Base-by-base conservation (phyloP, 768 basidiomycete species). In the Leccinum subgranulosum region DNA sequence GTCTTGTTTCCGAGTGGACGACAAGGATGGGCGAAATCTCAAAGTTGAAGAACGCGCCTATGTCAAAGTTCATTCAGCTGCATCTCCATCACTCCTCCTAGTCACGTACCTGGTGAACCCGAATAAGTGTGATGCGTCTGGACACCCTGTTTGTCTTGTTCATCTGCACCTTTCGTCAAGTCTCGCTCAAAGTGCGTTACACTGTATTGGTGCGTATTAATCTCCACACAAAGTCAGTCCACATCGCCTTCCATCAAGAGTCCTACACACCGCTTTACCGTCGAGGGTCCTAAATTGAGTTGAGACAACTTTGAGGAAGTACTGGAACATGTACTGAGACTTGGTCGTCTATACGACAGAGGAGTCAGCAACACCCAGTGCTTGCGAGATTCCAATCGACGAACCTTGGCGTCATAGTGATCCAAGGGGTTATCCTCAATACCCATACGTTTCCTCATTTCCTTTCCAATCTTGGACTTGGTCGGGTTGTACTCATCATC, bases 291-390 rank as follows among this genome's bases (percentile, higher is more conserved):
- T 82, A 77, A 97, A 98, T 69, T 90, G 88, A 2, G 96, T 99
- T 7, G 94, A 93, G 41, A 99, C 97, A 47, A 99, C 96, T 74
- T 99, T 99, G 67, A 99, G 80, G 85, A 98, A 98, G 75, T 98
- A 96, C 69, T 98, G 94, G 83, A 94, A 97, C 93, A 97, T 94
- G 72, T 92, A 96, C 63, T 93, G 83, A 25, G 86, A 74, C 68
- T 90, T 89, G 62, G 73, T 76, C 1, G 93, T 94, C 88, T 91
- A 57, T 2, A 19, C 6, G 29, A 29, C 3, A 36, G 10, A 29
- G 7, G 1, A 17, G 21, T 66, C 19, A 62, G 46, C 36, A 58
- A 46, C 41, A 41, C 48, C 19, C 60, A 54, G 11, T 21, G 12
- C 17, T 15, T 47, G 29, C 39, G 17, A 19, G 1, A 47, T 19